A percentile compares a stretch with the other conserved stretches of the same genome.
These are phyloP conservation scores for Epichloe glyceriae DNA, from an alignment of 2,329 filamentous ascomycete species.

Conservation along the genomic window DNA sequence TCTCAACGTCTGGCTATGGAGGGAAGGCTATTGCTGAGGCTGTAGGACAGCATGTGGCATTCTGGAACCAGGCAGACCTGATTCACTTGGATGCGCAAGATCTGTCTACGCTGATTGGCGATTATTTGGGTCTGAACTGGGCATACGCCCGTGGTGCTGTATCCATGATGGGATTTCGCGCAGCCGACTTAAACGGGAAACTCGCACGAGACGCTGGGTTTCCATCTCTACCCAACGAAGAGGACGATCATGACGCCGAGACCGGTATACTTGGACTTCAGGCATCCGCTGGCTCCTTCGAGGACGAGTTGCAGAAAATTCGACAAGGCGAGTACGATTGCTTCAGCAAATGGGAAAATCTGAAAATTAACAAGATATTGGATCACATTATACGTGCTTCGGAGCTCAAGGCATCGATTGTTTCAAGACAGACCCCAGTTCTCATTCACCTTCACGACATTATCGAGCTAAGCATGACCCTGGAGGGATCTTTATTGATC, in stretches of 20 bases:
- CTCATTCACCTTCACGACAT: slow-evolving; percentile 75
- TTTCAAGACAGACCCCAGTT: slow-evolving; percentile 31
- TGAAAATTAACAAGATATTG: slow-evolving; percentile 46
- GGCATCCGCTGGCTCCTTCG: slow-evolving; percentile 16
- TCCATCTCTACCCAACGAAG: slow-evolving; percentile 17
- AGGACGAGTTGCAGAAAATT: slow-evolving; percentile 32
- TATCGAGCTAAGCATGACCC: slow-evolving; percentile 58
- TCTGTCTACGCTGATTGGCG: slow-evolving; percentile 54
- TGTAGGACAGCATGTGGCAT: slow-evolving; percentile 51
- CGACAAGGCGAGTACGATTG: slow-evolving; percentile 24
- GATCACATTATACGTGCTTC: slow-evolving; percentile 42
- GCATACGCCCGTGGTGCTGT: slow-evolving; percentile 33
- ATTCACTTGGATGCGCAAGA: slow-evolving; percentile 56
- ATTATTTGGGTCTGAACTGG: slow-evolving; percentile 54
- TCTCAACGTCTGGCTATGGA: slow-evolving; percentile 25
- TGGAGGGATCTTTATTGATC: slow-evolving; percentile 57
- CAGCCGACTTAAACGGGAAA: slow-evolving; percentile 41
- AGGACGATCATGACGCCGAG: slow-evolving; percentile 24
- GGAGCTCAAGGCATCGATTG: slow-evolving; percentile 20
- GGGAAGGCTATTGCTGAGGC: slow-evolving; percentile 25
- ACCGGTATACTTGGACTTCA: slow-evolving; percentile 18
- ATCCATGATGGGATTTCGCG: slow-evolving; percentile 42
- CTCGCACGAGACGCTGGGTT: slow-evolving; percentile 33
- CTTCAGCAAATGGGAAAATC: slow-evolving; percentile 42
- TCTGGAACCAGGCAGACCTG: slow-evolving; percentile 50